Conservation (phyloP, 306 rosid species). For the Calophaca sinica region DNA sequence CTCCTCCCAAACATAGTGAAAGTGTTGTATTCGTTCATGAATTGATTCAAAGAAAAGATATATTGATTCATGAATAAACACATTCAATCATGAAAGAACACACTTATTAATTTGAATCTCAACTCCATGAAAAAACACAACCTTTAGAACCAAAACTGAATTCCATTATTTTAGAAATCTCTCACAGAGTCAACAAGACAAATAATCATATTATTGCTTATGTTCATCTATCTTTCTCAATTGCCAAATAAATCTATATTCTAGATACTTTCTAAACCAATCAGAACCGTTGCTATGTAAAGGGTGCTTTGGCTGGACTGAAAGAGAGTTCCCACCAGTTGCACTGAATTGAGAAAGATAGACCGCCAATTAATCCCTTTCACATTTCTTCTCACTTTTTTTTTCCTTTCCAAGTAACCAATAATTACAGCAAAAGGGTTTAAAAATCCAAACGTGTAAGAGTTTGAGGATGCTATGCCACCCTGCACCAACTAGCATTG, state of each 20-base stretch:
- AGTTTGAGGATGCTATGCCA: constrained; percentile 43
- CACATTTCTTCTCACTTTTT: constrained; percentile 29
- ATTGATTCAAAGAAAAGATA: no score
- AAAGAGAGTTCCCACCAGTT: constrained; percentile 49
- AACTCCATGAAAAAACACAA: no score
- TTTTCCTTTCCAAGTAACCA: constrained; percentile 36
- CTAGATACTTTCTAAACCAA: constrained; percentile 36
- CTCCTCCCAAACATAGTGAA: no score
- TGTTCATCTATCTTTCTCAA: constrained; percentile 12
- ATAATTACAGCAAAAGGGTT: not conserved
- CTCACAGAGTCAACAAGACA: constrained; percentile 18
- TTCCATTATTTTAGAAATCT: no score
- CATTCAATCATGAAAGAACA: no score
- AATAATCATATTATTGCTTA: not conserved
- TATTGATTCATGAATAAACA: no score
- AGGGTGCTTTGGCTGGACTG: constrained; percentile 39
- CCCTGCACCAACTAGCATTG: constrained; percentile 36
- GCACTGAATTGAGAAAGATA: constrained; percentile 42
- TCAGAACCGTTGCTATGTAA: constrained; percentile 44
- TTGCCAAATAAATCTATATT: constrained; percentile 38
- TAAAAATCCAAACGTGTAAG: constrained; percentile 30
- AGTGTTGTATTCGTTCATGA: no score
- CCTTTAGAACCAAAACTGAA: no score
- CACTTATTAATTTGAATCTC: no score
- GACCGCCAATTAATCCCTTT: constrained; percentile 42